Percentiles rank a stretch among this genome's conserved stretches.
phyloP scores from a whole-genome alignment of 2,329 filamentous ascomycete species.

The Microsporum audouinii region DNA sequence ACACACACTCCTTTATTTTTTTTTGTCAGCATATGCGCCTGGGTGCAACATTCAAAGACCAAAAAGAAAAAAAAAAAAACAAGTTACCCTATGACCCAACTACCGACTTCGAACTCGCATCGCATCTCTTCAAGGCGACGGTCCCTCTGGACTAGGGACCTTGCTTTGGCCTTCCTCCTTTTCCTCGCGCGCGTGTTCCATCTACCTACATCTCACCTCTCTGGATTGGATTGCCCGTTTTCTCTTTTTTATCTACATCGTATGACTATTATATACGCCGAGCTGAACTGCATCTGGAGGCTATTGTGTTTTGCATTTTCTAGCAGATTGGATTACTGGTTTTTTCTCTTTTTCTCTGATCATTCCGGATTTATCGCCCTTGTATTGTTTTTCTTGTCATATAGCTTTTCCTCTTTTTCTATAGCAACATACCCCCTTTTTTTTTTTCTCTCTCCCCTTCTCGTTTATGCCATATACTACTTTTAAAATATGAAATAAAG shows the following conservation, averaged over 20 bases:
- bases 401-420: background rate
- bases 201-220: background rate
- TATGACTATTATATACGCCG: background rate
- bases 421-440: constrained; percentile 1
- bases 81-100: background rate
- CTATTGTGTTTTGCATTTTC: constrained; percentile 6
- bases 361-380: background rate
- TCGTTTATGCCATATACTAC: background rate
- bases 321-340: constrained; percentile 1
- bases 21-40: background rate
- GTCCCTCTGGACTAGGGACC: constrained; percentile 6
- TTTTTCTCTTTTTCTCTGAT: background rate
- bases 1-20: background rate
- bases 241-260: background rate
- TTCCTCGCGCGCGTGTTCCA: background rate
- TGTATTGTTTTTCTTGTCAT: background rate
- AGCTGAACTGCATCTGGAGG: constrained; percentile 5
- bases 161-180: background rate
- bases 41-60: background rate
- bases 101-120: background rate
- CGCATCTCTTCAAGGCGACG: background rate
- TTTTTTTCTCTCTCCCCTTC: background rate
- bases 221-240: background rate
- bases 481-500: background rate
- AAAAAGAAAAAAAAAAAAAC: background rate